Evolutionary conservation across 257 asterid genomes (phyloP).

Genomic region (Rubia yunnanensis): DNA sequence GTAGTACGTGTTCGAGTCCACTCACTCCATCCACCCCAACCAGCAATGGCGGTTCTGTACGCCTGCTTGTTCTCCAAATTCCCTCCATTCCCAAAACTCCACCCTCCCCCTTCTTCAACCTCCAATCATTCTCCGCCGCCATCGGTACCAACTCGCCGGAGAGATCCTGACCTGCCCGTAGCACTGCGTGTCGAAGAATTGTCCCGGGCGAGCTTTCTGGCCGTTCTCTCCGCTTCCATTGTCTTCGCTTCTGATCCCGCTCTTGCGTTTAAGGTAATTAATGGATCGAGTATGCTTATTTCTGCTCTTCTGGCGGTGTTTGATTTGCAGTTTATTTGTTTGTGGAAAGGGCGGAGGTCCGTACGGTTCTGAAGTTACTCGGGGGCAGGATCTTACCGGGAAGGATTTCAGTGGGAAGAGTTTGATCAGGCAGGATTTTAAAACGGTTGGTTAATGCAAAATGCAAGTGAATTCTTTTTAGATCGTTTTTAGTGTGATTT

Average conservation of each 20-base stretch:
- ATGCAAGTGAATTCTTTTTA: neutral
- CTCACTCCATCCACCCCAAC: neutral
- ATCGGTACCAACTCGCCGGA: conserved; percentile 12
- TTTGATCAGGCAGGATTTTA: conserved; percentile 85
- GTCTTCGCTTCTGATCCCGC: conserved; percentile 76
- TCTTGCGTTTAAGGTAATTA: conserved; percentile 75
- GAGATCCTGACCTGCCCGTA: neutral
- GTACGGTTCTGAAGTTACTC: conserved; percentile 87
- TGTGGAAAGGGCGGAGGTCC: conserved; percentile 86
- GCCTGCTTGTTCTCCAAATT: conserved; percentile 41
- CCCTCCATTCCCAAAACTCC: conserved; percentile 30
- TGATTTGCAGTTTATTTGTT: neutral
- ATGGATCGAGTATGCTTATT: too few relatives aligned
- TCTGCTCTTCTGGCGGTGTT: conserved; percentile 9
- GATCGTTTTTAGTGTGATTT: neutral
- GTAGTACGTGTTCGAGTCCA: too few relatives aligned
- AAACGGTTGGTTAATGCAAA: conserved; percentile 37
- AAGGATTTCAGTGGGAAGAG: conserved; percentile 84
- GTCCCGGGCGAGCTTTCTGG: conserved; percentile 51
- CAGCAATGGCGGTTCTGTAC: conserved; percentile 54
- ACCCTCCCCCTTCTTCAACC: conserved; percentile 19
- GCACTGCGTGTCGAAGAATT: conserved; percentile 28
- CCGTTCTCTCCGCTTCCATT: conserved; percentile 64
- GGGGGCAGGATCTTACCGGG: conserved; percentile 91
- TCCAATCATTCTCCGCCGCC: conserved; percentile 1